These are phyloP conservation scores for Potentilla sterilis DNA, from an alignment of 306 rosid genomes.

Conservation along the genomic window DNA sequence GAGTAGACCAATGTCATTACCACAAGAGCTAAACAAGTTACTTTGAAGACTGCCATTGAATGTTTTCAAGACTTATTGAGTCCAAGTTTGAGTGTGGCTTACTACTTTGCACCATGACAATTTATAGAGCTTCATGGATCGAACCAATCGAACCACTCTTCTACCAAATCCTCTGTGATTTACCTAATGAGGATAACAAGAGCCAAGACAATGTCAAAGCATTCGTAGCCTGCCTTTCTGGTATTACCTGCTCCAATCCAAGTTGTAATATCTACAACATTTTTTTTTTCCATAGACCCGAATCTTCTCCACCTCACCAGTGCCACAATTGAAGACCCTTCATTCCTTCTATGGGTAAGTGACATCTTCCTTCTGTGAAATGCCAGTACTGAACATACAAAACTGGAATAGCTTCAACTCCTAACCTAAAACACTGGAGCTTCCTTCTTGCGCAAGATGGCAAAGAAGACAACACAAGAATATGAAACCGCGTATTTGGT, in stretches of 20 bases:
- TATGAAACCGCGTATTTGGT: neutral
- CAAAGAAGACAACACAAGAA: neutral
- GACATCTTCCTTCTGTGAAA: neutral
- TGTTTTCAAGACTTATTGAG: neutral
- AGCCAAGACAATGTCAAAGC: constrained; percentile 43
- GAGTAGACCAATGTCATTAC: constrained; percentile 27
- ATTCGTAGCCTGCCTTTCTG: constrained; percentile 18
- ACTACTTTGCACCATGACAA: constrained; percentile 4
- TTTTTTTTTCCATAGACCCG: neutral
- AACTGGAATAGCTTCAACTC: neutral
- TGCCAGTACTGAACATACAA: neutral
- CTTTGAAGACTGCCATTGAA: constrained; percentile 41
- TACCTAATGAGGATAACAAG: constrained; percentile 31
- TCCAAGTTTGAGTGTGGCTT: constrained; percentile 17
- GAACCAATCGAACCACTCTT: constrained; percentile 41
- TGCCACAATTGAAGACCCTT: neutral
- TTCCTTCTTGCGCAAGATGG: neutral
- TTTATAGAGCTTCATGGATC: constrained; percentile 19
- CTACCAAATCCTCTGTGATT: constrained; percentile 42
- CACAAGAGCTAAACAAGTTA: constrained; percentile 15
- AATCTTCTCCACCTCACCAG: neutral
- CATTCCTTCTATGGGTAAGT: neutral
- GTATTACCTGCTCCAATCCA: constrained; percentile 43
- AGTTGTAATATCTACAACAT: constrained; percentile 2
- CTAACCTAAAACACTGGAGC: neutral